These are phyloP conservation scores for Trichoderma sp. DNA, from an alignment of 2,329 filamentous ascomycete genomes.

Conservation along the genomic window DNA sequence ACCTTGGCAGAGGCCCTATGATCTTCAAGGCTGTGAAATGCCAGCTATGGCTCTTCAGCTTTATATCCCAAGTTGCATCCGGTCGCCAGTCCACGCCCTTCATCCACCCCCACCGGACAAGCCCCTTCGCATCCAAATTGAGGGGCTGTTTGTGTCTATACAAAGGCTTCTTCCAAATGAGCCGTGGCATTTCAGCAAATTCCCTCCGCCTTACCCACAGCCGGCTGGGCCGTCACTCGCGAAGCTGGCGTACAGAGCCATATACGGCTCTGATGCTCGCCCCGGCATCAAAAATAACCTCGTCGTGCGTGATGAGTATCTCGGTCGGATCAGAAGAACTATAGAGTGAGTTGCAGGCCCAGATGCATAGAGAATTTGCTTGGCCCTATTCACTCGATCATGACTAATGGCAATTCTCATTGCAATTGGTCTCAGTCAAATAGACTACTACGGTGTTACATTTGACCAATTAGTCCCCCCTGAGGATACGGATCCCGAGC, in stretches of 20 bases:
- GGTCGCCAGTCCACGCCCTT: neutral
- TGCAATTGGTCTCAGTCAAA: neutral
- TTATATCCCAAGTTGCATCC: neutral
- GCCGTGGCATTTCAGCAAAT: neutral
- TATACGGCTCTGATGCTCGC: neutral
- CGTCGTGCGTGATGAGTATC: neutral
- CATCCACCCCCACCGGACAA: neutral
- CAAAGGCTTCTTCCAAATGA: neutral
- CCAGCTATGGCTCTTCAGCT: neutral
- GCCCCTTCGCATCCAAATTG: neutral
- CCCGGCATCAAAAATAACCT: neutral
- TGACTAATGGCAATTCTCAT: neutral
- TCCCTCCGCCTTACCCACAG: neutral
- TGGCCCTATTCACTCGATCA: neutral
- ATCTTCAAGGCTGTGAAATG: too few species aligned
- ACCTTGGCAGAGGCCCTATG: too few species aligned
- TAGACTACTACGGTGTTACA: neutral
- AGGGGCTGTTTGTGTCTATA: neutral
- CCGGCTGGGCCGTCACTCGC: neutral
- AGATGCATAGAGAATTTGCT: neutral
- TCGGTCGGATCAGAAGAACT: neutral
- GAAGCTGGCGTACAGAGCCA: neutral
- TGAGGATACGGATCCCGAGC: neutral
- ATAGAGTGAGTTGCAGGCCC: neutral
- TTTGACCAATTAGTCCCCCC: neutral